These are phyloP conservation scores for Sugiyamaella sp. DNA, from an alignment of 1,139 yeast species.

Conservation along the genomic window DNA sequence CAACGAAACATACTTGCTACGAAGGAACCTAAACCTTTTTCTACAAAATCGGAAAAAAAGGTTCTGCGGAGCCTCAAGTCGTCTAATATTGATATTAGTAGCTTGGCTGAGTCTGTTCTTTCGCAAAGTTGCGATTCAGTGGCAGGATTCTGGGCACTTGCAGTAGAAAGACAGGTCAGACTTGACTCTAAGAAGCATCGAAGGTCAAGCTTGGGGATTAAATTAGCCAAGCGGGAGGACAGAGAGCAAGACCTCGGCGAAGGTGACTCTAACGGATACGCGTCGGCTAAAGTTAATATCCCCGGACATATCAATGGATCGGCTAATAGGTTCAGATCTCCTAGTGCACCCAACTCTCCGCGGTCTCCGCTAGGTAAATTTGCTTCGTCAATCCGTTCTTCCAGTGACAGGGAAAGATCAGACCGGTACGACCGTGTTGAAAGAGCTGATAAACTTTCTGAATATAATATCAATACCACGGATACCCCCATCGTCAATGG, in stretches of 20 bases:
- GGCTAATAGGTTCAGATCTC: constrained; percentile 10
- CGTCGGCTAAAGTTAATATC: background rate
- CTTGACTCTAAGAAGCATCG: constrained; percentile 40
- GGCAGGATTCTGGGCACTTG: constrained; percentile 82
- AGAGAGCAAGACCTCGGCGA: constrained; percentile 24
- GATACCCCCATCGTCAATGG: background rate
- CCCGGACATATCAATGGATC: background rate
- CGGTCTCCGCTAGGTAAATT: constrained; percentile 21
- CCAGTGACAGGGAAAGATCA: constrained; percentile 12
- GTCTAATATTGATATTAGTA: constrained; percentile 67
- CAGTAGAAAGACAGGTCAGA: constrained; percentile 64
- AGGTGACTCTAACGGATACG: constrained; percentile 9
- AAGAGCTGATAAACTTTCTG: background rate
- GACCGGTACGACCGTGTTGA: background rate
- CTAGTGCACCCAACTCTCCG: constrained; percentile 17
- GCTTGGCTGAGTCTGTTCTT: constrained; percentile 61
- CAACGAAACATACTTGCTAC: constrained; percentile 47
- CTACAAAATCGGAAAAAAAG: constrained; percentile 64
- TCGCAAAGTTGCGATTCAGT: constrained; percentile 71
- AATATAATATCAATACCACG: background rate
- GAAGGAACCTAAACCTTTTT: constrained; percentile 50
- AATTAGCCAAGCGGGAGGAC: constrained; percentile 17
- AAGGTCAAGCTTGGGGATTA: constrained; percentile 31
- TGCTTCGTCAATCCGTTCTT: constrained; percentile 19
- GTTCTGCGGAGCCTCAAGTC: constrained; percentile 65